A percentile compares a stretch with the other conserved stretches of the same genome.
Evolutionary conservation across 1,139 yeast genomes (phyloP).

Genomic region (Magnusiomyces magnusii): DNA sequence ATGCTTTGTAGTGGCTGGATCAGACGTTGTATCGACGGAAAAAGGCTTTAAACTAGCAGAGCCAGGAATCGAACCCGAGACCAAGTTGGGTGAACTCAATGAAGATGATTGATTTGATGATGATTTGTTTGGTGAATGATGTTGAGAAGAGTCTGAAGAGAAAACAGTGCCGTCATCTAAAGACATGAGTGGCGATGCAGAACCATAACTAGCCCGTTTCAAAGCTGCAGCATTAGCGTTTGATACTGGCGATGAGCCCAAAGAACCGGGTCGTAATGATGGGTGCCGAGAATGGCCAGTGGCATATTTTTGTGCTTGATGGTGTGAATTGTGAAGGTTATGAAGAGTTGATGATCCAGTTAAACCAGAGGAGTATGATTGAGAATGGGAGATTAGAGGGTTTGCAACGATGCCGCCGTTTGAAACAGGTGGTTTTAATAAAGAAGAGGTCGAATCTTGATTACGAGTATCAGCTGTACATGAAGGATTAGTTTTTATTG

Average conservation of each 20-base stretch:
- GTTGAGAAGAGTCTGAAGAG: slow-evolving; percentile 6
- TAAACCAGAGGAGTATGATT: background rate
- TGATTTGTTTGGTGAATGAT: background rate
- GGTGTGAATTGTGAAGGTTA: background rate
- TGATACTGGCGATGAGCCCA: background rate
- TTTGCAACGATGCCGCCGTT: background rate
- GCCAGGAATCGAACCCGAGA: background rate
- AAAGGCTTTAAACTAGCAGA: background rate
- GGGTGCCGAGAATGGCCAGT: background rate
- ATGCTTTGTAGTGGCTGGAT: background rate
- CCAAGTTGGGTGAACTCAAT: background rate
- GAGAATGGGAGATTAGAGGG: background rate
- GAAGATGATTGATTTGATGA: background rate
- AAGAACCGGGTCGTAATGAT: background rate
- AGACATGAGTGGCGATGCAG: slow-evolving; percentile 15
- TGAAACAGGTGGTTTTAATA: background rate
- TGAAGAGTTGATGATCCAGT: background rate
- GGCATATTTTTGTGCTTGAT: background rate
- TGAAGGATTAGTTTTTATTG: background rate
- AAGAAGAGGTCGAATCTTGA: background rate
- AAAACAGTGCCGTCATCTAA: slow-evolving; percentile 11
- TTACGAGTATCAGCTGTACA: background rate
- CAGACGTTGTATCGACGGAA: background rate
- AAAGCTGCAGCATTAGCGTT: slow-evolving; percentile 4
- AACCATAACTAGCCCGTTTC: slow-evolving; percentile 14